These are phyloP conservation scores for Exsudoporus frostii DNA, from an alignment of 768 basidiomycete species.

Conservation along the genomic window DNA sequence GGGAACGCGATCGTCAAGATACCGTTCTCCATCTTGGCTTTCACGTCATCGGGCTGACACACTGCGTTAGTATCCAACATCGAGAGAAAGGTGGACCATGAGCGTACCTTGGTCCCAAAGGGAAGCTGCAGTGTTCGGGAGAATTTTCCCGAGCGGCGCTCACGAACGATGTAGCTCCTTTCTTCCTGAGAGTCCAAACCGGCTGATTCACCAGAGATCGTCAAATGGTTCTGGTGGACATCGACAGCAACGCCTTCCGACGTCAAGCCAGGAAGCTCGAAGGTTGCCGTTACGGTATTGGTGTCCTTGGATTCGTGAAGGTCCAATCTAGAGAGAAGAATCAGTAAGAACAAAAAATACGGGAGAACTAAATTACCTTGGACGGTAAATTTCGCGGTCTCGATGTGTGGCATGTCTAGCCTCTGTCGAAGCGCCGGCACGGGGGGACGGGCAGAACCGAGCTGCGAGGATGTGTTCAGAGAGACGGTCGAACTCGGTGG, in stretches of 20 bases:
- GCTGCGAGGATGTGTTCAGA: slow-evolving; percentile 23
- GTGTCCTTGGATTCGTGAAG: slow-evolving; percentile 41
- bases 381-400: not conserved
- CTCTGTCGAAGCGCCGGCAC: not conserved
- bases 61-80: not conserved
- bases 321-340: slow-evolving; percentile 36
- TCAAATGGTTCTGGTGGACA: slow-evolving; percentile 45
- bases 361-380: slow-evolving; percentile 14
- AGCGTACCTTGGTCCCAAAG: slow-evolving; percentile 41
- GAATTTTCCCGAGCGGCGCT: slow-evolving; percentile 45
- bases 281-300: slow-evolving; percentile 47
- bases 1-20: slow-evolving; percentile 49
- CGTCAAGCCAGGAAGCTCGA: slow-evolving; percentile 54
- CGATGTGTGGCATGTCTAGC: not conserved
- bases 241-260: slow-evolving; percentile 48
- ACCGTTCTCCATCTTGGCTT: slow-evolving; percentile 46
- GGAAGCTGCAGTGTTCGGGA: slow-evolving; percentile 45
- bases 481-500: slow-evolving; percentile 6
- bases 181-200: slow-evolving; percentile 33
- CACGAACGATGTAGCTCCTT: slow-evolving; percentile 40
- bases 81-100: not conserved
- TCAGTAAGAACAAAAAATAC: not conserved
- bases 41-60: slow-evolving; percentile 41
- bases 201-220: slow-evolving; percentile 43
- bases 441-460: not conserved